These are phyloP conservation scores for Licmophora abbreviata DNA, from an alignment of 108 stramenopile species.

Conservation along the genomic window DNA sequence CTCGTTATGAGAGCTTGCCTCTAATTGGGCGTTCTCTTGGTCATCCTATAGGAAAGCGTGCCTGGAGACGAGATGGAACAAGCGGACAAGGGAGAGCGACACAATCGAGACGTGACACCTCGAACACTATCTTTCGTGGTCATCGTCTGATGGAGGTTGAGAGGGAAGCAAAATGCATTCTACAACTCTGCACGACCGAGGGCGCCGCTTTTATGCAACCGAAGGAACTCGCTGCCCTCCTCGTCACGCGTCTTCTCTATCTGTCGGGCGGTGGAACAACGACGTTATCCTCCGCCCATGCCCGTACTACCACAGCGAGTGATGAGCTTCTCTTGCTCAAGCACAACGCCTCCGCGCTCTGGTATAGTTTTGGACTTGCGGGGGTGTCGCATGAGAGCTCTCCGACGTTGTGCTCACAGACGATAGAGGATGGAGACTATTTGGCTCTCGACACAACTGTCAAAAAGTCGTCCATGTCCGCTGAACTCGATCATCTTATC, in stretches of 20 bases:
- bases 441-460: too few species aligned
- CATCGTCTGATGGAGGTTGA: conserved; percentile 68
- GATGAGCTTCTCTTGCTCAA: conserved; percentile 8
- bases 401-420: too few species aligned
- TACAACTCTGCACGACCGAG: conserved; percentile 13
- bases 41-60: conserved; percentile 29
- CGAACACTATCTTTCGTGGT: conserved; percentile 62
- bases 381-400: too few species aligned
- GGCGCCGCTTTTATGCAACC: too few species aligned
- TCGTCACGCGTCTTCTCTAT: conserved; percentile 53
- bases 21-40: not conserved
- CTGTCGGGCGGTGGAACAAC: conserved; percentile 80
- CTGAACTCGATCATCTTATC: too few species aligned
- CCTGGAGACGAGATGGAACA: conserved; percentile 38
- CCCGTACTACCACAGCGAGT: conserved; percentile 8
- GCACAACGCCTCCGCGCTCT: conserved; percentile 38
- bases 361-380: conserved; percentile 61
- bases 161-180: conserved; percentile 38
- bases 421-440: too few species aligned
- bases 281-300: conserved; percentile 17
- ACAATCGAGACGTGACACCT: conserved; percentile 42
- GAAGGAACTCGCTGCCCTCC: too few species aligned
- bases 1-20: not conserved
- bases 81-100: too few species aligned
- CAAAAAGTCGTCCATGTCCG: too few species aligned